Conservation (phyloP, 495 filamentous ascomycete genomes). For the Neurospora sublineolata region DNA sequence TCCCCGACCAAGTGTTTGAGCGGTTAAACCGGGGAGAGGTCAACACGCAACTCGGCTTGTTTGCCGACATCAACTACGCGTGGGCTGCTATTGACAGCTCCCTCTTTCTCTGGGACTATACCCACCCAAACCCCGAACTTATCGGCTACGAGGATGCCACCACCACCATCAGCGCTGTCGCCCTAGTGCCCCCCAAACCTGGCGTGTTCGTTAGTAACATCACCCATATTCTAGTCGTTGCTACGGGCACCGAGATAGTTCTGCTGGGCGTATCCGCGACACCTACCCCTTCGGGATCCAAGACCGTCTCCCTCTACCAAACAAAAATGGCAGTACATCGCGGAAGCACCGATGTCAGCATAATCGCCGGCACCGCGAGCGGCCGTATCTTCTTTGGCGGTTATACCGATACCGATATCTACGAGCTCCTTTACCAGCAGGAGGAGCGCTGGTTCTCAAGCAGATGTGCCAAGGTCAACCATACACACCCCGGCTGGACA, state of each 20-base stretch:
- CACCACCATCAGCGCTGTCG: constrained; percentile 75
- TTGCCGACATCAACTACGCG: constrained; percentile 84
- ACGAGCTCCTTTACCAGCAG: constrained; percentile 90
- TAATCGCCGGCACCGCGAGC: constrained; percentile 65
- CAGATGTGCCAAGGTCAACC: constrained; percentile 71
- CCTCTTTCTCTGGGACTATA: constrained; percentile 97
- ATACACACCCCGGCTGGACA: constrained; percentile 64
- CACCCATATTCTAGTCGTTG: constrained; percentile 76
- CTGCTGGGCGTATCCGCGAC: constrained; percentile 66
- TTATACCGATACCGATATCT: constrained; percentile 68
- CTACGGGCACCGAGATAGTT: constrained; percentile 72
- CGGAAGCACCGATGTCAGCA: constrained; percentile 54
- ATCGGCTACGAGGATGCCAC: constrained; percentile 84
- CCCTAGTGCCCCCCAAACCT: constrained; percentile 62
- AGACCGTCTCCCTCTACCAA: constrained; percentile 63
- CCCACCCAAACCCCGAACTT: constrained; percentile 71
- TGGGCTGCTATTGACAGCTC: constrained; percentile 94
- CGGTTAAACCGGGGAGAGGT: constrained; percentile 79
- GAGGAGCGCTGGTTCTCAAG: constrained; percentile 92
- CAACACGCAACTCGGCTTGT: constrained; percentile 79
- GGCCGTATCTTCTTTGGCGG: constrained; percentile 90
- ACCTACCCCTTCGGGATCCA: constrained; percentile 47
- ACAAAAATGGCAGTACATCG: constrained; percentile 69
- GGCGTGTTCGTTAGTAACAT: constrained; percentile 79
- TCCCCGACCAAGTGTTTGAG: constrained; percentile 79